Evolutionary conservation across 2,329 filamentous ascomycete genomes (phyloP).

Genomic region (Pseudogymnoascus sp.): DNA sequence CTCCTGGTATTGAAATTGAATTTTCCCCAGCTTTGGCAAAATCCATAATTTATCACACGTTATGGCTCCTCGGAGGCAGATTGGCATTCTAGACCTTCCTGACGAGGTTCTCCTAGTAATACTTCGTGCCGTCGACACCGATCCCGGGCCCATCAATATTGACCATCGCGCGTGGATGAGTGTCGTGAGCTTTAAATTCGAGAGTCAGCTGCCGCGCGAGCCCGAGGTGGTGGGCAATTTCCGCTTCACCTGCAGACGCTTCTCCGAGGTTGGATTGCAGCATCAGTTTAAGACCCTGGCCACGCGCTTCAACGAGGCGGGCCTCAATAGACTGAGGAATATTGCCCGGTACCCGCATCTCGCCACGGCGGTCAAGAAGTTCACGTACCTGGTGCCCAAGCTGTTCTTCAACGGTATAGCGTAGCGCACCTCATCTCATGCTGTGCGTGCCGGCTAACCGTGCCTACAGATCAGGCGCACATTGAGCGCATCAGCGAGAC

Average conservation of each 20-base stretch:
- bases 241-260: slow-evolving; percentile 39
- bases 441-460: slow-evolving; percentile 1
- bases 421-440: not conserved
- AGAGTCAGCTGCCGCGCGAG: slow-evolving; percentile 1
- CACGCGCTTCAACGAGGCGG: slow-evolving; percentile 39
- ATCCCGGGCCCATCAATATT: slow-evolving; percentile 1
- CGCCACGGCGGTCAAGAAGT: slow-evolving; percentile 46
- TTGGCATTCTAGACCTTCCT: slow-evolving; percentile 5
- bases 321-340: slow-evolving; percentile 39
- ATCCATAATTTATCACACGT: slow-evolving; percentile 3
- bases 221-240: slow-evolving; percentile 25
- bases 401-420: slow-evolving; percentile 43
- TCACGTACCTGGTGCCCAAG: slow-evolving; percentile 51
- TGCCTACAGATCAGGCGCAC: slow-evolving; percentile 5
- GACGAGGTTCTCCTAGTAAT: slow-evolving; percentile 6
- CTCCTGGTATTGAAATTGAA: slow-evolving; percentile 6
- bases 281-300: slow-evolving; percentile 44
- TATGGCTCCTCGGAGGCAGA: slow-evolving; percentile 4
- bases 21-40: slow-evolving; percentile 3
- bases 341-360: slow-evolving; percentile 42
- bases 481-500: slow-evolving; percentile 8
- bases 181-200: slow-evolving; percentile 5
- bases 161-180: slow-evolving; percentile 5
- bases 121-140: slow-evolving; percentile 3
- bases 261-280: slow-evolving; percentile 40